Evolutionary conservation across 441 rosid species (phyloP).

Genomic region (Jatropha multifida): DNA sequence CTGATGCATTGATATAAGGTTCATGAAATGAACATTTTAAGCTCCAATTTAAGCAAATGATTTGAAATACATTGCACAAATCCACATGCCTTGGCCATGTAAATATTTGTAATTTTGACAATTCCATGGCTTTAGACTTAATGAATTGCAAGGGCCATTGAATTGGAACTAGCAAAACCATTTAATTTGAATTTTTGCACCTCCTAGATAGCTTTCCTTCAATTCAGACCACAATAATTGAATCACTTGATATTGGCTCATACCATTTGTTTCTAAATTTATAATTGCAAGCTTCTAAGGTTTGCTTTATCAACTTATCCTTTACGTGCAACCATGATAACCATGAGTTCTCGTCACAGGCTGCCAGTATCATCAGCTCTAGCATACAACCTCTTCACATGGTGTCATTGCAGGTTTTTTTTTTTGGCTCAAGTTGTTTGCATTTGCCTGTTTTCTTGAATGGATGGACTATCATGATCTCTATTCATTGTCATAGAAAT

Average conservation of each 20-base stretch:
- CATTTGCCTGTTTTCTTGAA: background rate
- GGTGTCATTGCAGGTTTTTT: slow-evolving; percentile 40
- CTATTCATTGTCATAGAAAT: slow-evolving; percentile 31
- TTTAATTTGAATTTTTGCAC: background rate
- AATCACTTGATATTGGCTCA: background rate
- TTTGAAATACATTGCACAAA: background rate
- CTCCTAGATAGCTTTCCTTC: background rate
- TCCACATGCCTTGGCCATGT: background rate
- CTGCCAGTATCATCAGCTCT: slow-evolving; percentile 46
- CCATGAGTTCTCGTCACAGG: slow-evolving; percentile 28
- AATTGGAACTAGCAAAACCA: background rate
- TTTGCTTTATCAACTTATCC: background rate
- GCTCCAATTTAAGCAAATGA: background rate
- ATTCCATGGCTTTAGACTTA: background rate
- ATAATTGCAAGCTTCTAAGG: slow-evolving; percentile 1
- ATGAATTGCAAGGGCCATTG: background rate
- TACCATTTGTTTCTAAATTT: background rate
- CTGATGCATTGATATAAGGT: background rate
- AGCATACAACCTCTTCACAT: slow-evolving; percentile 60
- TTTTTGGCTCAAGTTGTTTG: slow-evolving; percentile 1
- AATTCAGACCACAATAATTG: background rate
- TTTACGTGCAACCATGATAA: slow-evolving; percentile 13
- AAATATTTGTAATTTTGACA: background rate
- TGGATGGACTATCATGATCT: background rate
- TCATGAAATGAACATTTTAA: background rate